These are phyloP conservation scores for Xylariaceae sp. DNA, from an alignment of 2,329 filamentous ascomycete genomes.

Conservation along the genomic window DNA sequence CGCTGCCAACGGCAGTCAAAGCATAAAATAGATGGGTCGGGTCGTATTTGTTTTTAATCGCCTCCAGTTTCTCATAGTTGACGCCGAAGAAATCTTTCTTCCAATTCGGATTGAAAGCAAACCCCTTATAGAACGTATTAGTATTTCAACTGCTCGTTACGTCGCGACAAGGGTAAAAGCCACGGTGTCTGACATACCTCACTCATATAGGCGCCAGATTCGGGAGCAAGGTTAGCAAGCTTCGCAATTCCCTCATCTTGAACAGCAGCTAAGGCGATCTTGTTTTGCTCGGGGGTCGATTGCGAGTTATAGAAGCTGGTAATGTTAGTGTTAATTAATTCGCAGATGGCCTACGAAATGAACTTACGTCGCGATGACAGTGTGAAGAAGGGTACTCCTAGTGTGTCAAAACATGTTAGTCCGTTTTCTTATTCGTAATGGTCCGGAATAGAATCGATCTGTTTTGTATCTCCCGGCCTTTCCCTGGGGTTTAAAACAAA, in stretches of 20 bases:
- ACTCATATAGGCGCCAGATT: constrained; percentile 47
- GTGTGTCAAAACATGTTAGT: too few species aligned
- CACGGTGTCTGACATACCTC: constrained; percentile 36
- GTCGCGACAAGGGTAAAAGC: neutral
- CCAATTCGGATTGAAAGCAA: constrained; percentile 43
- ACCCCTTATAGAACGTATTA: neutral
- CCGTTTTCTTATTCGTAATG: too few species aligned
- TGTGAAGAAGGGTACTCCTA: constrained; percentile 33
- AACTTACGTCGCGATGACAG: constrained; percentile 25
- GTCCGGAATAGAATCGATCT: too few species aligned
- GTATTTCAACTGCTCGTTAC: neutral
- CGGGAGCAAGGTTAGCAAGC: constrained; percentile 39
- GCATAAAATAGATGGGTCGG: constrained; percentile 45
- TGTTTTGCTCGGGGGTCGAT: constrained; percentile 27
- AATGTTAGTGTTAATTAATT: neutral
- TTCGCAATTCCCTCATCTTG: constrained; percentile 32
- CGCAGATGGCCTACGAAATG: neutral
- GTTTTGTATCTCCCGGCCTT: too few species aligned
- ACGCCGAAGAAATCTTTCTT: constrained; percentile 45
- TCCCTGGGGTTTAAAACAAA: too few species aligned
- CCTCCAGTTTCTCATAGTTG: constrained; percentile 41
- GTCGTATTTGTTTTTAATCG: constrained; percentile 52
- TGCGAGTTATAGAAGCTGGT: constrained; percentile 34
- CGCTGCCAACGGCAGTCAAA: constrained; percentile 47
- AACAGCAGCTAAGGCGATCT: constrained; percentile 28